Percentiles rank a stretch among this genome's conserved stretches.
phyloP scores from a whole-genome alignment of 1,284 basidiomycete genomes.

The Leccinum variabile region DNA sequence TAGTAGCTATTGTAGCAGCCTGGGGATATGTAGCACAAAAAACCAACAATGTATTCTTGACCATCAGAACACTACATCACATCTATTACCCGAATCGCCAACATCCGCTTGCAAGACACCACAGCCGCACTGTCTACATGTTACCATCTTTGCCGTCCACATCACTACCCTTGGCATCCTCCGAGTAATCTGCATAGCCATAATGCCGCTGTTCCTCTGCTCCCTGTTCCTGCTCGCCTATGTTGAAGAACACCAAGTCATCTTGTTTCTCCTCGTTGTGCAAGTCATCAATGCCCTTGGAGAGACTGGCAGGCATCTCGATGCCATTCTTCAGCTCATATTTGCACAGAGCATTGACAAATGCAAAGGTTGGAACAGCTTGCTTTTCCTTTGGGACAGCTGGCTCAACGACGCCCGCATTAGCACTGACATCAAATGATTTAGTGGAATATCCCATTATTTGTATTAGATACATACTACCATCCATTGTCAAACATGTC shows the following conservation, averaged over 20 bases:
- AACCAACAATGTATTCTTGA: no score
- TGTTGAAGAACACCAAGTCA: background rate
- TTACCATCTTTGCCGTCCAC: background rate
- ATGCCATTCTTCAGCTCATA: background rate
- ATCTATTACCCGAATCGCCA: no score
- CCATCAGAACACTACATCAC: no score
- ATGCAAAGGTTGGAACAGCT: background rate
- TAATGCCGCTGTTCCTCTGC: background rate
- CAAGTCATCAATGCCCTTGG: background rate
- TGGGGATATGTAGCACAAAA: no score
- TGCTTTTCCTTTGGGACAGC: background rate
- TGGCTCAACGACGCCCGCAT: background rate
- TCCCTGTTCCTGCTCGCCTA: background rate
- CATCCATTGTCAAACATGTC: background rate
- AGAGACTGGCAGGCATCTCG: background rate
- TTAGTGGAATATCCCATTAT: background rate
- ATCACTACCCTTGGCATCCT: background rate
- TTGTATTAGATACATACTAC: background rate
- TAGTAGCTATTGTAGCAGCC: no score
- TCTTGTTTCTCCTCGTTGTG: background rate
- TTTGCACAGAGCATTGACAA: background rate
- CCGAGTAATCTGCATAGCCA: background rate
- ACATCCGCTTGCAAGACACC: no score
- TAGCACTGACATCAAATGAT: background rate
- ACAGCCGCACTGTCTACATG: background rate